Evolutionary conservation across 2,329 filamentous ascomycete genomes (phyloP).

Genomic region (Paraphoma chrysanthemicola): DNA sequence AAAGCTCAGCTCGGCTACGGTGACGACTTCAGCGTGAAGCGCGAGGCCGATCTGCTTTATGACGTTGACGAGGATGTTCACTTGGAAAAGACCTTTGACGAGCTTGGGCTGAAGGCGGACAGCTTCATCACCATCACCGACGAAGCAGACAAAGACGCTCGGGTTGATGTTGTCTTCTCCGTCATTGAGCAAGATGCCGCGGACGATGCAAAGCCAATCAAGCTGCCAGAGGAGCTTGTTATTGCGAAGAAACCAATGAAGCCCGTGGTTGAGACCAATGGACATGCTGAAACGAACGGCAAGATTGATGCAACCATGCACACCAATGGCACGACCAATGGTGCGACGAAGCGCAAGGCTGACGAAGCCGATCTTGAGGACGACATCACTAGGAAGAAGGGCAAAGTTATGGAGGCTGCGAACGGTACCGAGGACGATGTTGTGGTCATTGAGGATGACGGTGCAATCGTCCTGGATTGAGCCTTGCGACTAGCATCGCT

Average conservation of each 20-base stretch:
- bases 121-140: slow-evolving; percentile 85
- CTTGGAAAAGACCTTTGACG: slow-evolving; percentile 76
- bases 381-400: slow-evolving; percentile 46
- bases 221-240: slow-evolving; percentile 53
- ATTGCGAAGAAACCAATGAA: slow-evolving; percentile 58
- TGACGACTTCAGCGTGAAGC: slow-evolving; percentile 80
- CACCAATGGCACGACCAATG: slow-evolving; percentile 38
- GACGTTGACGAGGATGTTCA: slow-evolving; percentile 91
- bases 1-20: slow-evolving; percentile 75
- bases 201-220: slow-evolving; percentile 62
- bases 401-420: slow-evolving; percentile 46
- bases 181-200: slow-evolving; percentile 63
- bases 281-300: slow-evolving; percentile 27
- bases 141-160: slow-evolving; percentile 76
- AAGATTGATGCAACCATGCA: slow-evolving; percentile 8
- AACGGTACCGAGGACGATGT: slow-evolving; percentile 34
- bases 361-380: slow-evolving; percentile 51
- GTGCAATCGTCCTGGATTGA: slow-evolving; percentile 47
- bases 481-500: neutral
- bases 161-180: slow-evolving; percentile 80
- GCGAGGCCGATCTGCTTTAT: slow-evolving; percentile 75
- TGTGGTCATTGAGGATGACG: slow-evolving; percentile 45
- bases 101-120: slow-evolving; percentile 76
- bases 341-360: slow-evolving; percentile 51
- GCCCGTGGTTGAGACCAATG: slow-evolving; percentile 33